Base-by-base conservation (phyloP, 495 filamentous ascomycete genomes). In the Jackrogersella minutella region DNA sequence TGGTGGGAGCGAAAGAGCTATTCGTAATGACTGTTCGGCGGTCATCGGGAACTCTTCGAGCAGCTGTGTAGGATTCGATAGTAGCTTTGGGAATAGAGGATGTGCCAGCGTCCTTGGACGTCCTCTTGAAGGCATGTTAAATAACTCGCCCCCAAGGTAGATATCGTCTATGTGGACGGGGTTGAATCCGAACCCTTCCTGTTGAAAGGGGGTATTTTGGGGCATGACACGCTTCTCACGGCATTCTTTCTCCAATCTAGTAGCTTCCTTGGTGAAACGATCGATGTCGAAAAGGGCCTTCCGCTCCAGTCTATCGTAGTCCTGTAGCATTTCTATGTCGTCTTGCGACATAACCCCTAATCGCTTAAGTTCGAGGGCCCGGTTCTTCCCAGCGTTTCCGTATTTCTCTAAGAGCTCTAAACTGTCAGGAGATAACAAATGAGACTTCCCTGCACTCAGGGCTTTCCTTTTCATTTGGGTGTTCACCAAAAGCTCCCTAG, bases 401-500 rank as follows among this genome's bases (percentile, higher is more conserved):
- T 75, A 69, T 3, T 50, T 52, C 50, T 74, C 69, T 26, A 74
- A 51, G 11, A 73, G 14, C 21, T 70, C 50, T n/a, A 74, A 58
- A 44, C 66, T 66, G 14, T 62, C 66, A 36, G 63, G 63, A 37
- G 64, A 60, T 52, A 74, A 62, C 36, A 62, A 56, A 26, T 70
- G 72, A 53, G 66, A 65, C 52, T 74, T 74, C 8, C 46, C 56
- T 39, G 69, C 58, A 62, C 62, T 62, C 11, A 75, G 49, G 13
- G 62, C 68, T 37, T 69, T 68, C 36, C 61, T 70, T 36, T 75
- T 73, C 67, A 71, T 71, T 43, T 69, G 64, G 8, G 71, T 73
- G 26, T 75, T 73, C 30, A 53, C 55, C 24, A 73, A 49, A 21
- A 73, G 70, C 39, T 75, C 73, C 21, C 44, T 71, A 21, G 73